Conservation (phyloP, 202 grass and related monocot species). For the Setaria viridis region DNA sequence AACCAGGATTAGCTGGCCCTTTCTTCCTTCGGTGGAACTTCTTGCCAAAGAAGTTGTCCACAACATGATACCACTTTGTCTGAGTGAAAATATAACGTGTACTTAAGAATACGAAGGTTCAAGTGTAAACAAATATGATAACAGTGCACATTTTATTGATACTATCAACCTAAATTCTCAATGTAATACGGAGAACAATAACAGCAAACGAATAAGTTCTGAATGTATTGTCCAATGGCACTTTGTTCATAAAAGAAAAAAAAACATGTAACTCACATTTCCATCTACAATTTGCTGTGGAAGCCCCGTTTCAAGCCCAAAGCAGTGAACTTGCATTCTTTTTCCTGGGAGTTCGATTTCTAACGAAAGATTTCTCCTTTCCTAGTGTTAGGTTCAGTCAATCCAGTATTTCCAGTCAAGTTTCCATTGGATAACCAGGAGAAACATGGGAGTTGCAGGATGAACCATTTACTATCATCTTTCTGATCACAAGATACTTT, state of each 20-base stretch:
- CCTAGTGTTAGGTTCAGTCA: constrained; percentile 10
- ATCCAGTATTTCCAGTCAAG: constrained; percentile 5
- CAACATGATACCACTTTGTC: background rate
- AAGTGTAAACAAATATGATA: constrained; percentile 5
- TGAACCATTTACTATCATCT: constrained; percentile 18
- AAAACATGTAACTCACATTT: constrained; percentile 54
- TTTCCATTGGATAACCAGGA: constrained; percentile 20
- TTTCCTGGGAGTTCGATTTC: constrained; percentile 42
- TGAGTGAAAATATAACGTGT: constrained; percentile 6
- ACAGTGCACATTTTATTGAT: background rate
- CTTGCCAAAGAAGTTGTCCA: no score
- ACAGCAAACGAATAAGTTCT: background rate
- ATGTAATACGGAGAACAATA: background rate
- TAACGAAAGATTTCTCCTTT: constrained; percentile 3
- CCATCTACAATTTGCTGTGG: constrained; percentile 80
- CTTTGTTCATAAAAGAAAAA: constrained; percentile 25
- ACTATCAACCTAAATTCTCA: constrained; percentile 2
- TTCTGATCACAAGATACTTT: constrained; percentile 28
- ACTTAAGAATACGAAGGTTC: background rate
- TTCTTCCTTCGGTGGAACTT: no score
- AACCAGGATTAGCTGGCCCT: no score
- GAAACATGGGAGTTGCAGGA: background rate
- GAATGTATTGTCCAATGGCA: background rate
- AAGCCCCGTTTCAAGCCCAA: constrained; percentile 69
- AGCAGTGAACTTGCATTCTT: constrained; percentile 70